Evolutionary conservation across 176 grass and related monocot genomes (phyloP), one percentile per base, ranked within the genome.

Genomic region (sorghum (Sorghum bicolor)): DNA sequence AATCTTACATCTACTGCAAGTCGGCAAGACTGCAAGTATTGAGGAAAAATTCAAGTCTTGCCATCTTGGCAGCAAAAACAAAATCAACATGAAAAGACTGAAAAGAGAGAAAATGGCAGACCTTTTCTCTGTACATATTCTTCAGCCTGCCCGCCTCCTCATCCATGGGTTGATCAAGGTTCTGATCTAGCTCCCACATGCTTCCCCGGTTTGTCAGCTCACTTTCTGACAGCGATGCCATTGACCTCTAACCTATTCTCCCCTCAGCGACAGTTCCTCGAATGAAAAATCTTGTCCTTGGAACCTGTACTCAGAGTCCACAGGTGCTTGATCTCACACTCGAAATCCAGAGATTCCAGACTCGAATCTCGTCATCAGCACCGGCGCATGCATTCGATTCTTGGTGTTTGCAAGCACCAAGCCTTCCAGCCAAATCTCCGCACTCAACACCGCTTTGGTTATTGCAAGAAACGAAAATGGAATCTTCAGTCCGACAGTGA

Each of bases 161-260:
- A 75, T 99, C 97, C 97, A 99, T 99, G 73, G 97, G 93, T 65
- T 94, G 93, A 92, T 99, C 97, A 85, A 99, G 86, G 83, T 87
- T 99, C 80, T 90, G 97, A 76, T 99, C 89, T 71, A 99, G 86
- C 72, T 92, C 93, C 97, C 97, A 99, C 97, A 99, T 99, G 86
- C 71, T 67, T 33, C 97, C 97, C 77, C 84, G 90, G 39, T 88
- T 92, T 65, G 89, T 91, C 24, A 33, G 74, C 63, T 92, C 93
- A 69, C 86, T 83, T 57, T 77, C 84, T 20, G 86, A 80, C 25
- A 69, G 31, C 11, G 96, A 93, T 64, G 86, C 91, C 96, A 99
- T 99, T 67, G 67, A 88, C 67, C 25, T 81, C 71, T 67, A 62
- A 88, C 67, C 25, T 81, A 66, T 70, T 78, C 36, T 50, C 14